These are phyloP conservation scores for Triticum turgidum DNA, from an alignment of 176 grass and related monocot genomes.

Conservation along the genomic window DNA sequence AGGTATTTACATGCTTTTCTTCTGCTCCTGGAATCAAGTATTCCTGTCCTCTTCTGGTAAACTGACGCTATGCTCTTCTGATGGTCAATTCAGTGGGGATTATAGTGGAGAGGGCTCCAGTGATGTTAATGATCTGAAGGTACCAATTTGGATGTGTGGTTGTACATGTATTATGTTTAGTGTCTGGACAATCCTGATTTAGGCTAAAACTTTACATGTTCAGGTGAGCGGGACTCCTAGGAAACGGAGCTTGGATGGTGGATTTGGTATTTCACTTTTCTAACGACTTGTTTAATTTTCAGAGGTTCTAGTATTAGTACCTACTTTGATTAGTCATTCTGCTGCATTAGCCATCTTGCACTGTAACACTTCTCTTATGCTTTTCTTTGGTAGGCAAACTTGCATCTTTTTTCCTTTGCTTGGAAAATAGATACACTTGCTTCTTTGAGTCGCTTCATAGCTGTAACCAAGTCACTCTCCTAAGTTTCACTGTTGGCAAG, in stretches of 20 bases:
- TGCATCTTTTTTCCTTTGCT: not conserved
- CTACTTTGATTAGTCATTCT: slow-evolving; percentile 18
- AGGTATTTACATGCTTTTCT: slow-evolving; percentile 29
- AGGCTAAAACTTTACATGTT: slow-evolving; percentile 9
- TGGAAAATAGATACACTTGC: not conserved
- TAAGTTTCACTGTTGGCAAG: slow-evolving; percentile 26
- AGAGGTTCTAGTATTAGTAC: not conserved
- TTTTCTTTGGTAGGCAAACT: not conserved
- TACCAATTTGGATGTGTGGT: slow-evolving; percentile 12
- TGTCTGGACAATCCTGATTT: slow-evolving; percentile 9
- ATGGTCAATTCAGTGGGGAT: slow-evolving; percentile 41
- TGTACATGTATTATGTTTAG: not conserved
- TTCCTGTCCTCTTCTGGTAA: slow-evolving; percentile 13
- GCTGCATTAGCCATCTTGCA: not conserved
- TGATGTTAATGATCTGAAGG: slow-evolving; percentile 62
- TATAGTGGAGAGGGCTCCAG: slow-evolving; percentile 79
- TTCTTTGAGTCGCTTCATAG: not conserved
- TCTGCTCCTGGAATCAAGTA: not conserved
- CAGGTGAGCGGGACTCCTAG: slow-evolving; percentile 44
- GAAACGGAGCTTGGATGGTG: slow-evolving; percentile 52
- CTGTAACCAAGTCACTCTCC: slow-evolving; percentile 10
- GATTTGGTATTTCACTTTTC: slow-evolving; percentile 42
- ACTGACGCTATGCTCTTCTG: slow-evolving; percentile 23
- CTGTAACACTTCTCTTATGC: not conserved
- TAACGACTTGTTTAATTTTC: not conserved